A percentile compares a stretch with the other conserved stretches of the same genome.
Evolutionary conservation across 2,329 filamentous ascomycete genomes (phyloP).

Genomic region (Ustulina deusta): DNA sequence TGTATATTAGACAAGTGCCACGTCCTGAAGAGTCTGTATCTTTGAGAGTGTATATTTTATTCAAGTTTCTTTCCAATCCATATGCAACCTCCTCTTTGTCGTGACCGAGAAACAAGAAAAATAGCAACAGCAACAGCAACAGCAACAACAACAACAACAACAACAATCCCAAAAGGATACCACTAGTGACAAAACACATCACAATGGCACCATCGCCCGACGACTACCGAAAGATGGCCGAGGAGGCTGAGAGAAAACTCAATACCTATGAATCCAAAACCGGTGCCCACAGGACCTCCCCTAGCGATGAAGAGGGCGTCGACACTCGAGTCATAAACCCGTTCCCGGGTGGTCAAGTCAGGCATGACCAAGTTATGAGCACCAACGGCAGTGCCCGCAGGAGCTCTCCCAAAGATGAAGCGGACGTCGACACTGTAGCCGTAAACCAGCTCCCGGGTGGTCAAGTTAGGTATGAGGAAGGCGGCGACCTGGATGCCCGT

Average conservation of each 20-base stretch:
- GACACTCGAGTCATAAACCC: constrained; percentile 57
- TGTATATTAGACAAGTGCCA: not conserved
- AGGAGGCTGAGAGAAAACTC: constrained; percentile 61
- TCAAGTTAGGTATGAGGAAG: constrained; percentile 57
- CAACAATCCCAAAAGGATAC: not conserved
- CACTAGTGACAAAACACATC: constrained; percentile 15
- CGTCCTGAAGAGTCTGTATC: not conserved
- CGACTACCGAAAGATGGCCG: constrained; percentile 58
- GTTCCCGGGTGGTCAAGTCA: constrained; percentile 57
- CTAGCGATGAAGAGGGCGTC: constrained; percentile 58
- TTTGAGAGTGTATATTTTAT: not conserved
- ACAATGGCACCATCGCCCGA: constrained; percentile 50
- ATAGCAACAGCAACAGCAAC: not conserved
- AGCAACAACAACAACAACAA: not conserved
- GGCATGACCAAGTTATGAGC: constrained; percentile 57
- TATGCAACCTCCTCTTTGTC: not conserved
- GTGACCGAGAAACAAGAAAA: not conserved
- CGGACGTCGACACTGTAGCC: constrained; percentile 57
- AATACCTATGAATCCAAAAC: constrained; percentile 63
- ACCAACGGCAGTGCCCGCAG: constrained; percentile 61
- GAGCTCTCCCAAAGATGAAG: constrained; percentile 56
- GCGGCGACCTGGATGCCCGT: constrained; percentile 58
- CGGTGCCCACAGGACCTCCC: constrained; percentile 55
- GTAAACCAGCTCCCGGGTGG: constrained; percentile 60
- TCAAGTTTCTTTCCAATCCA: not conserved